These are phyloP conservation scores for Metschnikowia lochheadii DNA, from an alignment of 805 yeast species.

Conservation along the genomic window DNA sequence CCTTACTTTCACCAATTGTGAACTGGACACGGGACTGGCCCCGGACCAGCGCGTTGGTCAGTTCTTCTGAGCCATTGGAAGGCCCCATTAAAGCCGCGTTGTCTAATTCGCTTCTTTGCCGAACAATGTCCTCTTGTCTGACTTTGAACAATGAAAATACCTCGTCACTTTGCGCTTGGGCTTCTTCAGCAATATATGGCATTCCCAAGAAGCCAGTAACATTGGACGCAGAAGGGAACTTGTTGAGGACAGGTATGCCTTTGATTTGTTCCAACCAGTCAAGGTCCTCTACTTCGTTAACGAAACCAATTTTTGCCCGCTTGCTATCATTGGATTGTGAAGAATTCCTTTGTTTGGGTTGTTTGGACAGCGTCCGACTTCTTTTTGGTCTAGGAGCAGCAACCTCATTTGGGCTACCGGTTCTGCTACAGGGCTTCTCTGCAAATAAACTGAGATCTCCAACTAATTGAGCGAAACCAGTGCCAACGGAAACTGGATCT, in stretches of 20 bases:
- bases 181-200: conserved; percentile 17
- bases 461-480: conserved; percentile 11
- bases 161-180: conserved; percentile 37
- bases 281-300: conserved; percentile 26
- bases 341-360: conserved; percentile 3
- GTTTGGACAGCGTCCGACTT: background rate
- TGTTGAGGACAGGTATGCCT: conserved; percentile 59
- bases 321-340: conserved; percentile 4
- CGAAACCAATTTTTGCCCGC: conserved; percentile 11
- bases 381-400: background rate
- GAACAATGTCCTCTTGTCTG: conserved; percentile 63
- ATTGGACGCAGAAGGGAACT: conserved; percentile 49
- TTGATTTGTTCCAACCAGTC: conserved; percentile 73
- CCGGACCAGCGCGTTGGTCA: conserved; percentile 1
- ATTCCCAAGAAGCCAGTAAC: conserved; percentile 51
- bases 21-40: conserved; percentile 14
- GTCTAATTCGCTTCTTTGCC: conserved; percentile 29
- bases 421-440: background rate
- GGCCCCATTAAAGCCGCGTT: background rate
- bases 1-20: conserved; percentile 17
- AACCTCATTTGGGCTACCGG: background rate
- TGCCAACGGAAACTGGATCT: conserved; percentile 3
- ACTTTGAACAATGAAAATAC: conserved; percentile 59
- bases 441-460: conserved; percentile 8
- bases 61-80: background rate